phyloP scores from a whole-genome alignment of 768 basidiomycete genomes.

The Porpolomopsis calyptriformis region DNA sequence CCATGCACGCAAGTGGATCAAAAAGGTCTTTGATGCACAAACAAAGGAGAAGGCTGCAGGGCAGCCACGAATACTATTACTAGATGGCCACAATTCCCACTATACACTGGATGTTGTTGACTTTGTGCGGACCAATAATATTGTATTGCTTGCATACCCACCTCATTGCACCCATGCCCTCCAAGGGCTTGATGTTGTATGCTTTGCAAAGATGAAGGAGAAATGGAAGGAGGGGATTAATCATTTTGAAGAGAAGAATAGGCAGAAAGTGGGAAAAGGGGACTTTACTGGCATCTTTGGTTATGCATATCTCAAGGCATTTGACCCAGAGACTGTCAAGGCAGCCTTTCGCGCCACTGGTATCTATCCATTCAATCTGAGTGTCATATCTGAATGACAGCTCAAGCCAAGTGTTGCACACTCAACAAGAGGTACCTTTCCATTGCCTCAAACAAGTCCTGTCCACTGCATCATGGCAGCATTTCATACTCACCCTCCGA shows the following conservation, averaged over 20 bases:
- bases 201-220: constrained; percentile 30
- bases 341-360: constrained; percentile 31
- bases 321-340: constrained; percentile 24
- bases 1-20: constrained; percentile 27
- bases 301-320: constrained; percentile 19
- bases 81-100: constrained; percentile 36
- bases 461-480: constrained; percentile 9
- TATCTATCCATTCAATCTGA: constrained; percentile 26
- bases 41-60: constrained; percentile 27
- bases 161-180: constrained; percentile 30
- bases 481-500: constrained; percentile 8
- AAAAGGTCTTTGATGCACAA: constrained; percentile 27
- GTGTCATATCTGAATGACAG: constrained; percentile 15
- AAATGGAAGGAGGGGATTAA: not conserved
- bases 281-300: constrained; percentile 16
- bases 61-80: constrained; percentile 19
- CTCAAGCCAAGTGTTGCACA: not conserved
- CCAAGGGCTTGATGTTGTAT: constrained; percentile 35
- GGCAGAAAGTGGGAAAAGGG: constrained; percentile 19
- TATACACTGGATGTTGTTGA: constrained; percentile 23
- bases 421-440: not conserved
- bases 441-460: constrained; percentile 1
- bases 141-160: constrained; percentile 29
- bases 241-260: constrained; percentile 11
- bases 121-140: constrained; percentile 25